phyloP scores from a whole-genome alignment of 148 eudicot species.

The Dianthus caryophyllus region DNA sequence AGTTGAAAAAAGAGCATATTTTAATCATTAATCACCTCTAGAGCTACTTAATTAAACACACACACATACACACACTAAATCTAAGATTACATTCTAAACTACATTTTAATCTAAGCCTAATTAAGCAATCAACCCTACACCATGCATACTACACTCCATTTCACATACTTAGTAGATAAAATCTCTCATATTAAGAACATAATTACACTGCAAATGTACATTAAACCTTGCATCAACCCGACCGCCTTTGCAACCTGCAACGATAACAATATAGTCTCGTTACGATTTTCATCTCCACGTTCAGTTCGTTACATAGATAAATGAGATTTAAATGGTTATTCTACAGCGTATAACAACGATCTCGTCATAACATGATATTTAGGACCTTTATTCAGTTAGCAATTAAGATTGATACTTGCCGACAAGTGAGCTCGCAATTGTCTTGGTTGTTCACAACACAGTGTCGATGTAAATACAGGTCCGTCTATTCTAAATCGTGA shows the following conservation, averaged over 20 bases:
- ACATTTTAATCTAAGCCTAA: not conserved
- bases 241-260: slow-evolving; percentile 43
- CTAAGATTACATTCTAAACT: slow-evolving; percentile 6
- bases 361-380: too few species aligned
- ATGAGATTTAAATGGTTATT: too few species aligned
- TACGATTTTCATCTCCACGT: too few species aligned
- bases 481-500: too few species aligned
- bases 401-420: too few species aligned
- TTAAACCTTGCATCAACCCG: slow-evolving; percentile 35
- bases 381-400: too few species aligned
- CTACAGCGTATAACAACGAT: too few species aligned
- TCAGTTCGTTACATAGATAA: too few species aligned
- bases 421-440: too few species aligned
- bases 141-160: slow-evolving; percentile 6
- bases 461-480: too few species aligned
- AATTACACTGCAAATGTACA: slow-evolving; percentile 34
- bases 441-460: too few species aligned
- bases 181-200: slow-evolving; percentile 29
- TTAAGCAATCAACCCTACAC: slow-evolving; percentile 15
- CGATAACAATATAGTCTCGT: not conserved
- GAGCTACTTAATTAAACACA: slow-evolving; percentile 45
- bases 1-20: slow-evolving; percentile 16
- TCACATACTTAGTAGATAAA: not conserved
- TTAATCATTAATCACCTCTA: slow-evolving; percentile 23
- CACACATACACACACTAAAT: slow-evolving; percentile 21